Base-by-base conservation (phyloP, 345 rosid species). In the Cardamine occulta region DNA sequence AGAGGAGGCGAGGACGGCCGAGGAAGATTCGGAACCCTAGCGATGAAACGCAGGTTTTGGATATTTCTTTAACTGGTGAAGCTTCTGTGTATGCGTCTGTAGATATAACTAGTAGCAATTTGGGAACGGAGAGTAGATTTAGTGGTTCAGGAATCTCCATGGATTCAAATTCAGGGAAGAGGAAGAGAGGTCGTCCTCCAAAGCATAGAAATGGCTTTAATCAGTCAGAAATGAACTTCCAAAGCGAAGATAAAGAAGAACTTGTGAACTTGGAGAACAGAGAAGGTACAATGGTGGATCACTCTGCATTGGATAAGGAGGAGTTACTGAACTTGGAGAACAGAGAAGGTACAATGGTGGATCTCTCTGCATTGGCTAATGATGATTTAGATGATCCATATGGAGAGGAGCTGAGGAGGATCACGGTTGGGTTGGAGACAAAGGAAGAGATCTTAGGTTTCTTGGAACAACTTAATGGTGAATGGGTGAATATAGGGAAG, bases 131-230 rank as follows among this genome's bases (percentile, higher is more conserved):
- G 58, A 61, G 70, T 52, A 35, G 39, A 35, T 35, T 35, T 35
- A 7, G 39, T 35, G 54, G 8, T 66, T 42, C 18, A 66, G 77
- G 63, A 39, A 31, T 65, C 52, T 65, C 44, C 56, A 65, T 51
- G 48, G 72, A 71, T 26, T 58, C 73, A 15, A 55, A 51, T 42
- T 15, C 63, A 44, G 59, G 31, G 3, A 92, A 86, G 84, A 78
- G 87, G 80, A 89, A 85, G 86, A 85, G 90, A 77, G 93, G 93
- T 37, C 81, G 90, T 77, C 93, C 97, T 32, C 82, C 73, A 55
- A 91, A 68, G 78, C 79, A 29, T 31, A 65, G 70, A 68, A 44
- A 60, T 61, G 31, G 56, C 8, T 35, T 49, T 14, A 57, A 49
- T 48, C 66, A 54, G 35, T 2, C 13, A 12, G 40, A 35, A 42